A percentile compares a stretch with the other conserved stretches of the same genome.
Conservation (phyloP, 768 basidiomycete genomes). For the Boletus patriciae region DNA sequence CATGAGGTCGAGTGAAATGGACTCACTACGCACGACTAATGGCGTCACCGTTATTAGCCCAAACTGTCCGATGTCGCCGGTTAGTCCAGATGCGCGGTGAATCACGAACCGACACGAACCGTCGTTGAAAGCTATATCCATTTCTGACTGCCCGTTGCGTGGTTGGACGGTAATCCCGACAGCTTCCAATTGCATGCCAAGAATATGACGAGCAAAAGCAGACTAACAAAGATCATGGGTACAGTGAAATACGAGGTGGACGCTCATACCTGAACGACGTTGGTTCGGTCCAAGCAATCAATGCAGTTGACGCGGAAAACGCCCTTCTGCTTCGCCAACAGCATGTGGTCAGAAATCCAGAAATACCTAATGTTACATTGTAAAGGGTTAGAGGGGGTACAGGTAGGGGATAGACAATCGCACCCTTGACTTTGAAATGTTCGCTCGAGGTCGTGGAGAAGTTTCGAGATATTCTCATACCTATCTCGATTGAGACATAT, state of each 20-base stretch:
- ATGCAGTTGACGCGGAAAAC: slow-evolving; percentile 93
- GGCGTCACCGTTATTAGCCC: slow-evolving; percentile 98
- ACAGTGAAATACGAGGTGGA: background rate
- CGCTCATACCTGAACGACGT: slow-evolving; percentile 77
- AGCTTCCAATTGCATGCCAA: slow-evolving; percentile 72
- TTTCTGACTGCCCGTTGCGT: slow-evolving; percentile 54
- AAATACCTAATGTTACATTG: slow-evolving; percentile 55
- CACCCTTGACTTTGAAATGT: slow-evolving; percentile 82
- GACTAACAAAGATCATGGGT: slow-evolving; percentile 50
- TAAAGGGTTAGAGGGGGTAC: background rate
- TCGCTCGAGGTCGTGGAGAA: slow-evolving; percentile 68
- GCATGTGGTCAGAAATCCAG: slow-evolving; percentile 70
- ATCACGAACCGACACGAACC: slow-evolving; percentile 41
- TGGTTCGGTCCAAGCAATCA: slow-evolving; percentile 93
- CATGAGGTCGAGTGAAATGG: background rate
- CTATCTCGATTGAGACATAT: slow-evolving; percentile 35
- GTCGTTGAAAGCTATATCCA: slow-evolving; percentile 78
- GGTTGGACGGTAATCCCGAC: slow-evolving; percentile 63
- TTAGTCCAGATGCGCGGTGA: background rate
- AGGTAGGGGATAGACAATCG: slow-evolving; percentile 8
- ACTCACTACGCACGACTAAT: slow-evolving; percentile 85
- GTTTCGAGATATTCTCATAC: slow-evolving; percentile 87
- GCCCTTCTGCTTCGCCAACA: slow-evolving; percentile 81
- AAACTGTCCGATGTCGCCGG: slow-evolving; percentile 50
- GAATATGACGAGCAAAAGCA: slow-evolving; percentile 83